Percentiles rank a stretch among this genome's conserved stretches.
phyloP scores from a whole-genome alignment of 148 eudicot genomes.

The Beta vulgaris region DNA sequence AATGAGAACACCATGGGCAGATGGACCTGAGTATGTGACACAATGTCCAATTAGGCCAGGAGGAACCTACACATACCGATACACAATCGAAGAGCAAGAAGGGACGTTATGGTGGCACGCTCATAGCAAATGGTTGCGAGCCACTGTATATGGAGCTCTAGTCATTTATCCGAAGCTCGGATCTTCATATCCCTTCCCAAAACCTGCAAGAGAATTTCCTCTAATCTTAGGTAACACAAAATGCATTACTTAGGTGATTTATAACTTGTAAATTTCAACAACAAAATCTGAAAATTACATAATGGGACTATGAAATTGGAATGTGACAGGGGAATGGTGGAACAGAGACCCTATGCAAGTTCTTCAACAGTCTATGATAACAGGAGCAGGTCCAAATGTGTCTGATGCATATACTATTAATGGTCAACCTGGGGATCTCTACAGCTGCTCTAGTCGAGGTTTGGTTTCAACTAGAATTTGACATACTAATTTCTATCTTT shows the following conservation, averaged over 20 bases:
- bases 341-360: slow-evolving; percentile 70
- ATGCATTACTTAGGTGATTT: no score
- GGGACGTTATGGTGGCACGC: slow-evolving; percentile 99
- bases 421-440: slow-evolving; percentile 85
- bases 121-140: slow-evolving; percentile 86
- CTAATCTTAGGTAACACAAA: slow-evolving; percentile 59
- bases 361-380: slow-evolving; percentile 51
- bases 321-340: slow-evolving; percentile 87
- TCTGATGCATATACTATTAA: slow-evolving; percentile 90
- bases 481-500: no score
- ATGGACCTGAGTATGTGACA: slow-evolving; percentile 86
- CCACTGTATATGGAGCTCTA: slow-evolving; percentile 87
- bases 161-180: slow-evolving; percentile 73
- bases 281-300: no score
- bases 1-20: slow-evolving; percentile 88
- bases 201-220: slow-evolving; percentile 64
- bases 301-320: background rate
- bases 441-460: slow-evolving; percentile 78
- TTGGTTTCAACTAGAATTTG: background rate
- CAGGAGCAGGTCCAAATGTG: slow-evolving; percentile 79
- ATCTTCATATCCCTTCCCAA: slow-evolving; percentile 59
- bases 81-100: slow-evolving; percentile 68
- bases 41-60: slow-evolving; percentile 93
- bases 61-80: slow-evolving; percentile 69
- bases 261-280: no score